Evolutionary conservation across 805 yeast genomes (phyloP), one percentile per base, ranked within the genome.

Genomic region (Brettanomyces nanus): DNA sequence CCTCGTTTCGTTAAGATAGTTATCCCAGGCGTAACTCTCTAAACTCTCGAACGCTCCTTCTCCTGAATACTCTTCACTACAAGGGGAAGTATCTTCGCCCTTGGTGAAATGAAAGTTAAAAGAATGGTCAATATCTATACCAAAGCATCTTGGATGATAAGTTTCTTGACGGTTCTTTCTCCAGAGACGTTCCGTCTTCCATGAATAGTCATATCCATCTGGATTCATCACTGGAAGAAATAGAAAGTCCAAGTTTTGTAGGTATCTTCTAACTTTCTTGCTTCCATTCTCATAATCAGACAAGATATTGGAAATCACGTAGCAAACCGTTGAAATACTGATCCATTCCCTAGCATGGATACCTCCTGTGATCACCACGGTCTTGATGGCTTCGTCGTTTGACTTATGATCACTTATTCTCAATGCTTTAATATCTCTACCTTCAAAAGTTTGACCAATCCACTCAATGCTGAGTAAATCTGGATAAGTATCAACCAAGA

Each of bases 321-420:
- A 84, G 43, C 85, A 71, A 1, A 76, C 79, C 0, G 90, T 68
- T 2, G 87, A 73, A 2, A 79, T 75, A 27, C 87, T 73, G 20
- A 85, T 69, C 96, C 96, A 87, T 56, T 87, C 97, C 37, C 97
- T 68, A 0, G 95, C 92, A 60, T 87, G 95, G 3, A 82, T 69
- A 3, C 95, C 95, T 28, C 89, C 89, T 1, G 90, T 77, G 6
- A 87, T 68, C 3, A 85, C 80, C 37, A 86, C 70, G 1, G 90
- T 82, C 55, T 70, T 71, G 32, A 72, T 65, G 6, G 62, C 43
- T 7, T 67, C 62, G 15, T 44, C 44, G 13, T 19, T 13, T 59
- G 46, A 60, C 33, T 63, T 65, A 33, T 68, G 67, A 2, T 78
- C 67, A 2, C 79, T 66, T 20, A 86, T 54, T 47, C 82, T 82